Base-by-base conservation (phyloP, 2,329 filamentous ascomycete genomes). In the Ophiobolus disseminans region DNA sequence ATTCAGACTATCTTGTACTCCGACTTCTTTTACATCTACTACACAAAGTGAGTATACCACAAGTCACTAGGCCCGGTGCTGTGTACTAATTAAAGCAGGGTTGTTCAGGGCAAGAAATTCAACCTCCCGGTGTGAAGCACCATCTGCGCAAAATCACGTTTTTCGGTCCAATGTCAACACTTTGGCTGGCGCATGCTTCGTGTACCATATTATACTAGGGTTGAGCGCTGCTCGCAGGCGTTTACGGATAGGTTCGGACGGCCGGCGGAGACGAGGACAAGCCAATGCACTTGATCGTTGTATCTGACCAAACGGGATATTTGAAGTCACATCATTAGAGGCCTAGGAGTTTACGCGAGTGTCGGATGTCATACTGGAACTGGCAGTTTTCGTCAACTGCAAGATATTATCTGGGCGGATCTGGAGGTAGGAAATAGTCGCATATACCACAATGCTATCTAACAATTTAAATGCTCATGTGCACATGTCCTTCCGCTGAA, bases 1-100 rank as follows among this genome's bases (percentile, higher is more conserved):
- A 78, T 97, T 57, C 94, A 99, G 81, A 99, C 94, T 0, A 78
- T 99, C 39, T 81, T 99, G 49, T 99, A 99, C 80, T 96, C 91
- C 57, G 94, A 99, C 78, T 99, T 99, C 80, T 99, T 99, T 84
- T 99, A 92, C 82, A 93, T 99, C 68, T 99, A 99, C 80, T 99
- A 97, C 78, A 96, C 88, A 51, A 97, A 97, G 86, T 87, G 72
- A 74, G 82, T 76, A 8, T 20, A n/a, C 4, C 20, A 21, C 26
- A 9, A 17, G 13, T 16, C 38, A 37, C 7, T 2, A 4, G 4
- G 10, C 19, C 26, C 5, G 6, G 4, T 7, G 22, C 1, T 34
- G 17, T 7, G 31, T 42, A 39, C 38, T 14, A 49, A 10, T 6
- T 3, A 11, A 21, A 17, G 10, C 32, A 80, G 78, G 71, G 78